These are phyloP conservation scores for Casuarina glauca DNA, from an alignment of 306 rosid species.

Conservation along the genomic window DNA sequence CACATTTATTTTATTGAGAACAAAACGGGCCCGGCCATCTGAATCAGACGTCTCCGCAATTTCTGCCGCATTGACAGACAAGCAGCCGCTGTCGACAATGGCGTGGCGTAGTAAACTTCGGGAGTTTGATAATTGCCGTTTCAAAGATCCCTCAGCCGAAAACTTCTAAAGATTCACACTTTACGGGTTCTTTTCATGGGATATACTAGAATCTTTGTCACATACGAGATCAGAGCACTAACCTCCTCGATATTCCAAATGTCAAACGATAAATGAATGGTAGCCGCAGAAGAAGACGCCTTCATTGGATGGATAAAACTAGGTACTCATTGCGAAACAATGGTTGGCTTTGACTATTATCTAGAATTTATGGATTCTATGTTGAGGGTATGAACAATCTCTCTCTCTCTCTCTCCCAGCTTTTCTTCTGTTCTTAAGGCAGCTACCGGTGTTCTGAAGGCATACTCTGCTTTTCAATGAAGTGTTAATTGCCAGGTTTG, in stretches of 20 bases:
- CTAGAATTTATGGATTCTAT: neutral
- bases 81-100: too few relatives aligned
- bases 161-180: too few relatives aligned
- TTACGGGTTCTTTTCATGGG: too few relatives aligned
- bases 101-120: too few relatives aligned
- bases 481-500: slow-evolving; percentile 7
- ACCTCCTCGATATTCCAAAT: neutral
- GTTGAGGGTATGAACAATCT: neutral
- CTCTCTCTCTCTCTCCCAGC: neutral
- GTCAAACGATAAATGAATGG: neutral
- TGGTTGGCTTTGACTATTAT: neutral
- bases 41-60: too few relatives aligned
- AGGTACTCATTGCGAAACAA: neutral
- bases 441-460: neutral
- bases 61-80: too few relatives aligned
- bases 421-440: neutral
- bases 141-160: too few relatives aligned
- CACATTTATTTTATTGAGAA: too few relatives aligned
- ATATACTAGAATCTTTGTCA: too few relatives aligned
- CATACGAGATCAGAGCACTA: too few relatives aligned
- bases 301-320: neutral
- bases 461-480: neutral
- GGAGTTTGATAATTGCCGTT: too few relatives aligned
- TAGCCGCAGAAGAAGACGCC: neutral
- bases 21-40: too few relatives aligned